Evolutionary conservation across 345 rosid genomes (phyloP).

Genomic region (Rhodamnia rubescens): DNA sequence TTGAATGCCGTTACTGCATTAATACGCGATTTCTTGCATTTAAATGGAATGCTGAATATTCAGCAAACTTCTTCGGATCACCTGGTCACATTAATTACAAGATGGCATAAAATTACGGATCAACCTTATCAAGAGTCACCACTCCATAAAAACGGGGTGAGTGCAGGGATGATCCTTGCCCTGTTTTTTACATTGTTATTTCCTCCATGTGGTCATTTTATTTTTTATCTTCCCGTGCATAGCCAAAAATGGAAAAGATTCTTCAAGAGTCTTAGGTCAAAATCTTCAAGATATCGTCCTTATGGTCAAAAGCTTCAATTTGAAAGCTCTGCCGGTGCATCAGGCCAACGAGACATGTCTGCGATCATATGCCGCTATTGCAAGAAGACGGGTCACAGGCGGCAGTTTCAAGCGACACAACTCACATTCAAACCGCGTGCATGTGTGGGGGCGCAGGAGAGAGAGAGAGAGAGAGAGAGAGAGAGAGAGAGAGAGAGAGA

Average conservation of each 20-base stretch:
- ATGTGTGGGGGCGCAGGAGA: neutral
- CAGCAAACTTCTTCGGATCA: neutral
- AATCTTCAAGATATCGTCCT: neutral
- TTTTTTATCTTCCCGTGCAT: neutral
- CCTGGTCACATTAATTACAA: neutral
- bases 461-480: neutral
- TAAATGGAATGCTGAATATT: too few relatives aligned
- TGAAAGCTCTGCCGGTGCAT: neutral
- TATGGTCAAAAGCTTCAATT: neutral
- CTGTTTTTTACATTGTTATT: too few relatives aligned
- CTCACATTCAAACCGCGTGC: neutral
- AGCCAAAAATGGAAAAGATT: neutral
- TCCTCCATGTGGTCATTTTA: neutral
- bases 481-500: neutral
- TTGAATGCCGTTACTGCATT: too few relatives aligned
- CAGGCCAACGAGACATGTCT: too few relatives aligned
- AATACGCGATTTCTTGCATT: too few relatives aligned
- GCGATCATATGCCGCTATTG: too few relatives aligned
- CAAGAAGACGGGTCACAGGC: too few relatives aligned
- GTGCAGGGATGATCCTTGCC: too few relatives aligned
- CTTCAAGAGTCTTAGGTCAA: accelerated
- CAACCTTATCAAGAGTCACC: neutral
- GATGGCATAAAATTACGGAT: accelerated
- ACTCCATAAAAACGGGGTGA: too few relatives aligned
- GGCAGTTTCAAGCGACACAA: neutral